Base-by-base conservation (phyloP, 208 protist species). In the Leishmania major region DNA sequence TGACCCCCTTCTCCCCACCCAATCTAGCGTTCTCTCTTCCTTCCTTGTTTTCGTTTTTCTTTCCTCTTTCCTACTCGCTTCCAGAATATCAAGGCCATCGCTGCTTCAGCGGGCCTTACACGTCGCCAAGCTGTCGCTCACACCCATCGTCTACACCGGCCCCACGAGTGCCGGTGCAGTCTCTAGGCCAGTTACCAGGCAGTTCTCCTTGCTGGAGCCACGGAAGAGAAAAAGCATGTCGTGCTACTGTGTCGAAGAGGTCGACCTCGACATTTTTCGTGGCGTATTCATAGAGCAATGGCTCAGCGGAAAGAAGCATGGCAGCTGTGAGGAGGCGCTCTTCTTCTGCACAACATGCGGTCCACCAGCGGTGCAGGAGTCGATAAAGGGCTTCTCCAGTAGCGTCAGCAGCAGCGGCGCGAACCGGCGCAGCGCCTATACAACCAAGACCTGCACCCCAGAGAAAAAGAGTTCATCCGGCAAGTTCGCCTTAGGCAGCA, bases 331-430 rank as follows among this genome's bases (percentile, higher is more conserved):
- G 72, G 87, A 89, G 73, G 75, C 85, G 11, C 79, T 89, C 15
- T 92, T 89, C 80, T 90, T 85, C 75, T 92, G 89, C 71, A 90
- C 80, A 1, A 83, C 80, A 19, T 92, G 89, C 35, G 89, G 89
- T 1, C 87, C 89, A 0, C 78, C 78, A 5, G 79, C 78, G 0
- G 76, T 92, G n/a, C 86, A 88, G 76, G 83, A 88, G 22, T 75
- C 73, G 25, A 80, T 89, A 3, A 78, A 78, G 35, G 40, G 74
- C 3, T 55, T 73, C 4, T 60, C 78, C 0, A 75, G 75, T 73
- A 55, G 75, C 10, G 49, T 19, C 51, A 70, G 55, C 45, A 53
- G n/a, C 75, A 40, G 70, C 17, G 74, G 74, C 49, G 10, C n/a
- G 13, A 51, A 31, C 0, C 75, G 78, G 25, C 60, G 76, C 25